Percentiles rank a stretch among this genome's conserved stretches.
Evolutionary conservation across 345 rosid genomes (phyloP).

Genomic region (Hypericum perforatum): DNA sequence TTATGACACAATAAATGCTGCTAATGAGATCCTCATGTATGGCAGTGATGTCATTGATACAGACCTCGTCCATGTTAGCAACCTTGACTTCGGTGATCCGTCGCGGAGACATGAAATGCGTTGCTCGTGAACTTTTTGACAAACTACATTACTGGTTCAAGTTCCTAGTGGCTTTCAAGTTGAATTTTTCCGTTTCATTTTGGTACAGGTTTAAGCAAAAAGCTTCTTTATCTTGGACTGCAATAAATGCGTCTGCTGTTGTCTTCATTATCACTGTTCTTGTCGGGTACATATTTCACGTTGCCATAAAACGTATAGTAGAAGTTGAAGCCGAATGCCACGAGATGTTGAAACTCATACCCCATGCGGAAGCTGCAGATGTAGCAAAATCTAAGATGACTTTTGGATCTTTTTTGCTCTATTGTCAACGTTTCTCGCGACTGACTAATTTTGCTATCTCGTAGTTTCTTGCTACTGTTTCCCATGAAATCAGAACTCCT

Average conservation of each 20-base stretch:
- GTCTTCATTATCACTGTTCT: conserved; percentile 62
- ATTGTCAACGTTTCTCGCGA: background rate
- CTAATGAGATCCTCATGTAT: conserved; percentile 66
- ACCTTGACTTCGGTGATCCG: conserved; percentile 93
- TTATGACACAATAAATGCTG: conserved; percentile 69
- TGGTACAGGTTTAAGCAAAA: conserved; percentile 65
- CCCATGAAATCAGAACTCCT: conserved; percentile 96
- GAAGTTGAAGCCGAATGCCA: conserved; percentile 68
- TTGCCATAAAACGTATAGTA: conserved; percentile 60
- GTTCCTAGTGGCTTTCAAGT: conserved; percentile 12
- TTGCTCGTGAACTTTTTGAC: conserved; percentile 54
- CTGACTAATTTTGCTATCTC: conserved; percentile 20
- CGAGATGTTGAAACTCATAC: conserved; percentile 72
- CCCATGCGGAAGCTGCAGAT: conserved; percentile 96
- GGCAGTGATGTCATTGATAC: conserved; percentile 59
- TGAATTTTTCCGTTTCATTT: conserved; percentile 4
- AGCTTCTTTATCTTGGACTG: conserved; percentile 69
- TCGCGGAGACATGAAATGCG: conserved; percentile 84
- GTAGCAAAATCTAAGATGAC: conserved; percentile 94
- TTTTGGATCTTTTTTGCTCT: conserved; percentile 1
- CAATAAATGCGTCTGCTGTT: conserved; percentile 50
- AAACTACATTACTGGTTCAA: conserved; percentile 5
- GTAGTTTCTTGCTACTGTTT: conserved; percentile 94
- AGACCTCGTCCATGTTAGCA: conserved; percentile 47
- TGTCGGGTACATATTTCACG: conserved; percentile 62